Percentiles rank a stretch among this genome's conserved stretches.
phyloP scores from a whole-genome alignment of 2,329 filamentous ascomycete species.

The Pseudogymnoascus sp. region DNA sequence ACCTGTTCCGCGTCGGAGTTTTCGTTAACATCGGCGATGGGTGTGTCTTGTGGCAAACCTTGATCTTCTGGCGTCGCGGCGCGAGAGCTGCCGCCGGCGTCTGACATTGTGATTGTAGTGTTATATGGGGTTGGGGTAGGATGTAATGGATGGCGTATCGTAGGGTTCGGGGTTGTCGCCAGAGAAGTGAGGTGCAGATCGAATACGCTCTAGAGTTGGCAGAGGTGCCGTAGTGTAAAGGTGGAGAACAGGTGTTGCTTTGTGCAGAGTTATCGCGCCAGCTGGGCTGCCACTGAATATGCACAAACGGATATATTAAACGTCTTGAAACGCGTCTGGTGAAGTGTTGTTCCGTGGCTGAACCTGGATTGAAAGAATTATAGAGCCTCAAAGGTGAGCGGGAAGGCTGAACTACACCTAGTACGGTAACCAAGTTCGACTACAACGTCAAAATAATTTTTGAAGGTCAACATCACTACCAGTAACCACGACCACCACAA shows the following conservation, averaged over 20 bases:
- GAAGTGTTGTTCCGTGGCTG: slow-evolving; percentile 2
- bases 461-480: slow-evolving; percentile 9
- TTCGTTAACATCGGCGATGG: neutral
- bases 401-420: slow-evolving; percentile 8
- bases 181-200: neutral
- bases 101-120: neutral
- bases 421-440: slow-evolving; percentile 10
- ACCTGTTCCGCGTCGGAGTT: neutral
- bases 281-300: neutral
- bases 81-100: slow-evolving; percentile 1
- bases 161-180: neutral
- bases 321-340: neutral
- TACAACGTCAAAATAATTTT: slow-evolving; percentile 11
- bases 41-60: neutral
- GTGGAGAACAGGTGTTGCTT: neutral
- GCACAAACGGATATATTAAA: neutral
- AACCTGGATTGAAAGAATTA: slow-evolving; percentile 7
- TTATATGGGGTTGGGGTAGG: neutral
- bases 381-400: slow-evolving; percentile 9
- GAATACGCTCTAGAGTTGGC: neutral
- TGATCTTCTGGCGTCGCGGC: neutral
- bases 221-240: neutral
- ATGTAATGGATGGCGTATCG: neutral
- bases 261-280: neutral
- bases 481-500: slow-evolving; percentile 1